These are phyloP conservation scores for Kodamaea derodonti DNA, from an alignment of 1,139 yeast genomes.

Conservation along the genomic window DNA sequence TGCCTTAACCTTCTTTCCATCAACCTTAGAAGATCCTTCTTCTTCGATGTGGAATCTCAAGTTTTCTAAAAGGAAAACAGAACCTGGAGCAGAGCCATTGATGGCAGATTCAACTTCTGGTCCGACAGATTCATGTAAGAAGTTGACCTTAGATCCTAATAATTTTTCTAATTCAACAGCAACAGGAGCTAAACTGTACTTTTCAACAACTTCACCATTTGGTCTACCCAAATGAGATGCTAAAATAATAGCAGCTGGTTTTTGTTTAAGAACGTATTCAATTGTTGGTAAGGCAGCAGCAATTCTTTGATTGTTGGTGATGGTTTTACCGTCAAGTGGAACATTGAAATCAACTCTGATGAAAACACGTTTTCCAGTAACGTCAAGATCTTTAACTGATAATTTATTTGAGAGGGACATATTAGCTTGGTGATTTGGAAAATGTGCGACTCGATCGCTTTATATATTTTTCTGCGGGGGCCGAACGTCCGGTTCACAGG, in stretches of 20 bases:
- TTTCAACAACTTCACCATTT: slow-evolving; percentile 78
- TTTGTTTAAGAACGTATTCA: slow-evolving; percentile 82
- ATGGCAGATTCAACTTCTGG: slow-evolving; percentile 76
- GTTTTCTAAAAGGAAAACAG: slow-evolving; percentile 83
- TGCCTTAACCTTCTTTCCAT: slow-evolving; percentile 89
- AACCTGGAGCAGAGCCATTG: slow-evolving; percentile 65
- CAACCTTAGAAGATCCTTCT: slow-evolving; percentile 80
- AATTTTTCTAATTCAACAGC: slow-evolving; percentile 78
- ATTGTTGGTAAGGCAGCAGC: slow-evolving; percentile 98
- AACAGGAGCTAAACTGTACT: slow-evolving; percentile 89
- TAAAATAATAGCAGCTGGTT: slow-evolving; percentile 83
- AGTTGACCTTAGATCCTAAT: slow-evolving; percentile 63
- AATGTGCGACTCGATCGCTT: background rate
- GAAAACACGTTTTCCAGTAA: slow-evolving; percentile 86
- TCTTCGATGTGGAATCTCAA: slow-evolving; percentile 97
- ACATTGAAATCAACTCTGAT: slow-evolving; percentile 98
- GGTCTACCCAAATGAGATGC: slow-evolving; percentile 99
- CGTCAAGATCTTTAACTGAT: slow-evolving; percentile 84
- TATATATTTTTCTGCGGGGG: slow-evolving; percentile 1
- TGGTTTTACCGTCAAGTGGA: slow-evolving; percentile 90
- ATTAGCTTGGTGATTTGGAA: background rate
- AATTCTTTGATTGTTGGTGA: slow-evolving; percentile 98
- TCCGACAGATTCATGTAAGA: slow-evolving; percentile 88
- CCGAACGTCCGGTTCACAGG: too few species aligned
- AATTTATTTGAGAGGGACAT: slow-evolving; percentile 93